Evolutionary conservation across 805 yeast genomes (phyloP).

Genomic region (Phaffomyces antillensis): DNA sequence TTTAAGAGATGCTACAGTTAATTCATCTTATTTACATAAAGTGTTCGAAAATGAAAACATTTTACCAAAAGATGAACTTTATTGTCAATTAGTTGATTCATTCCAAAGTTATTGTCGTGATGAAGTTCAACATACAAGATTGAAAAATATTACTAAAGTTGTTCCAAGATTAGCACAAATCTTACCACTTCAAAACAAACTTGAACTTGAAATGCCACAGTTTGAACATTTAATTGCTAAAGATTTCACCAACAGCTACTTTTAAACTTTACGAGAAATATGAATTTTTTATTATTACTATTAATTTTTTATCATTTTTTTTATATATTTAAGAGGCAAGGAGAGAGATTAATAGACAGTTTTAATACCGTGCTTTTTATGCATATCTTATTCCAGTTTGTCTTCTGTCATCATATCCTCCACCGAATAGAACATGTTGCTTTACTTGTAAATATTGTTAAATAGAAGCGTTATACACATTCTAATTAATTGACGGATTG

Average conservation of each 20-base stretch:
- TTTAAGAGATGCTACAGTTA: constrained; percentile 62
- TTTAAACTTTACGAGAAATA: too few relatives aligned
- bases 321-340: too few relatives aligned
- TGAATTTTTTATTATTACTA: too few relatives aligned
- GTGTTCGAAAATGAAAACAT: background rate
- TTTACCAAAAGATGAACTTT: constrained; percentile 13
- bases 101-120: constrained; percentile 23
- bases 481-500: too few relatives aligned
- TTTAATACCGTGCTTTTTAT: too few relatives aligned
- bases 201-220: constrained; percentile 4
- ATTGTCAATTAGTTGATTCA: constrained; percentile 16
- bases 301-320: too few relatives aligned
- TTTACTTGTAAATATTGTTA: too few relatives aligned
- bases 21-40: constrained; percentile 6
- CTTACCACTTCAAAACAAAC: background rate
- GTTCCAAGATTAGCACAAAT: constrained; percentile 5
- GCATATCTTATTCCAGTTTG: too few relatives aligned
- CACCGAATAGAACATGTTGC: too few relatives aligned
- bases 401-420: too few relatives aligned
- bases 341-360: too few relatives aligned
- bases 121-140: constrained; percentile 8
- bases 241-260: background rate
- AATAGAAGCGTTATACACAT: too few relatives aligned
- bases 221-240: constrained; percentile 1
- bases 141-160: constrained; percentile 3